Percentiles rank a stretch among this genome's conserved stretches.
Conservation (phyloP, 306 rosid genomes). For the Trichosanthes cucumerina region DNA sequence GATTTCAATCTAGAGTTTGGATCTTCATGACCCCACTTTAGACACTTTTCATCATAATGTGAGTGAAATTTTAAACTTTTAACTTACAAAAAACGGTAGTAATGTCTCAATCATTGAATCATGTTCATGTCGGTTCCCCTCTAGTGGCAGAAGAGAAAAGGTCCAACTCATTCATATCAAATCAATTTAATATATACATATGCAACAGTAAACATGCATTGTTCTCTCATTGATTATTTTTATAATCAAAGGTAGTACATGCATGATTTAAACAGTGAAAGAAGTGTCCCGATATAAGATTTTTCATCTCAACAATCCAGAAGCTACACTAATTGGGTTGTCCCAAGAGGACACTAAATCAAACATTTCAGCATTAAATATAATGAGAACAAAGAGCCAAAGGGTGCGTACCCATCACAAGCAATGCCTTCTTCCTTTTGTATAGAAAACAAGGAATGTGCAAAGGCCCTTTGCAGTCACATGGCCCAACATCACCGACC, state of each 20-base stretch:
- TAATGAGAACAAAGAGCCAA: background rate
- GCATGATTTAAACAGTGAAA: background rate
- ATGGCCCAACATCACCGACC: constrained; percentile 18
- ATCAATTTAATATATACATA: background rate
- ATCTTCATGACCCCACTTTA: background rate
- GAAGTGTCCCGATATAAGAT: background rate
- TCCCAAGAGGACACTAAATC: background rate
- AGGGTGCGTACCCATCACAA: background rate
- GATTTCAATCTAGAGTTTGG: background rate
- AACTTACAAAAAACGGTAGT: too few relatives aligned
- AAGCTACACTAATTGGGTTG: background rate
- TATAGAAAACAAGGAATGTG: constrained; percentile 8
- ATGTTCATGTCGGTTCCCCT: too few relatives aligned
- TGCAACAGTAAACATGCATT: background rate
- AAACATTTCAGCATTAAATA: background rate
- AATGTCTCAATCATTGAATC: too few relatives aligned
- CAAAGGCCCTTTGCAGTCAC: constrained; percentile 5
- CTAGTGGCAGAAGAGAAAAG: too few relatives aligned
- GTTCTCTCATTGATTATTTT: background rate
- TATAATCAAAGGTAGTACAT: background rate
- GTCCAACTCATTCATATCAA: background rate
- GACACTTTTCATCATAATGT: background rate
- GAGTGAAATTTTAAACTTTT: too few relatives aligned
- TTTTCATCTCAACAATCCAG: background rate
- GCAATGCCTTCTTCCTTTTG: background rate